A percentile compares a stretch with the other conserved stretches of the same genome.
Evolutionary conservation across 140 eudicot species (phyloP).

Genomic region (Cichorium intybus): DNA sequence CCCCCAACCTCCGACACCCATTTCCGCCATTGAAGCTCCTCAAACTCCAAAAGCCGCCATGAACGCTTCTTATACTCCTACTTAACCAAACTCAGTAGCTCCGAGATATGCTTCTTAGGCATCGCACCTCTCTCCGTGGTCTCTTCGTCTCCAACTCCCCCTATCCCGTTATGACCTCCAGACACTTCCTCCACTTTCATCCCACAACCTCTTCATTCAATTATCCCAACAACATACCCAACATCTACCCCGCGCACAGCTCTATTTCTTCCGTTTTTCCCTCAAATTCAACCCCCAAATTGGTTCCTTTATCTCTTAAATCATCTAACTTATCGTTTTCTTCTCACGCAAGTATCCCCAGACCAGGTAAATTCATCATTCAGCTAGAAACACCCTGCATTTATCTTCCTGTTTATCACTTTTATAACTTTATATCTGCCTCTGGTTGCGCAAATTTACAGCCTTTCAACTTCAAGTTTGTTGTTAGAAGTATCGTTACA

Average conservation of each 20-base stretch:
- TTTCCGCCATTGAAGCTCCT: slow-evolving; percentile 19
- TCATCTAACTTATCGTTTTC: slow-evolving; percentile 29
- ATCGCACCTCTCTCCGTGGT: slow-evolving; percentile 19
- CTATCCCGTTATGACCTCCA: slow-evolving; percentile 21
- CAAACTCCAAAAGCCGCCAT: slow-evolving; percentile 6
- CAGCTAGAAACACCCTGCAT: background rate
- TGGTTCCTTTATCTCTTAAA: slow-evolving; percentile 21
- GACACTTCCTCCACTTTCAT: slow-evolving; percentile 18
- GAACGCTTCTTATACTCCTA: slow-evolving; percentile 1
- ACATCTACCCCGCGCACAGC: slow-evolving; percentile 2
- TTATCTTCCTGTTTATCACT: background rate
- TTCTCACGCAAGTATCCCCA: slow-evolving; percentile 42
- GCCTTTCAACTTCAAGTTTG: too few relatives aligned
- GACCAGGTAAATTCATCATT: slow-evolving; percentile 34
- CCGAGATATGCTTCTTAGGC: slow-evolving; percentile 35
- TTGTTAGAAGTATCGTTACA: background rate
- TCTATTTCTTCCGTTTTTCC: slow-evolving; percentile 1
- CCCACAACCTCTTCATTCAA: slow-evolving; percentile 12
- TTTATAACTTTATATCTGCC: background rate
- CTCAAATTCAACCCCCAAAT: slow-evolving; percentile 14
- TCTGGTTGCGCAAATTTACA: background rate
- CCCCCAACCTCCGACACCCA: background rate
- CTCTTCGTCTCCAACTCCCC: slow-evolving; percentile 10
- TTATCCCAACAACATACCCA: slow-evolving; percentile 14
- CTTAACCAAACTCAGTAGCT: background rate